A percentile compares a stretch with the other conserved stretches of the same genome.
phyloP scores from a whole-genome alignment of 1,284 basidiomycete genomes.

The Stygiomarasmius scandens region DNA sequence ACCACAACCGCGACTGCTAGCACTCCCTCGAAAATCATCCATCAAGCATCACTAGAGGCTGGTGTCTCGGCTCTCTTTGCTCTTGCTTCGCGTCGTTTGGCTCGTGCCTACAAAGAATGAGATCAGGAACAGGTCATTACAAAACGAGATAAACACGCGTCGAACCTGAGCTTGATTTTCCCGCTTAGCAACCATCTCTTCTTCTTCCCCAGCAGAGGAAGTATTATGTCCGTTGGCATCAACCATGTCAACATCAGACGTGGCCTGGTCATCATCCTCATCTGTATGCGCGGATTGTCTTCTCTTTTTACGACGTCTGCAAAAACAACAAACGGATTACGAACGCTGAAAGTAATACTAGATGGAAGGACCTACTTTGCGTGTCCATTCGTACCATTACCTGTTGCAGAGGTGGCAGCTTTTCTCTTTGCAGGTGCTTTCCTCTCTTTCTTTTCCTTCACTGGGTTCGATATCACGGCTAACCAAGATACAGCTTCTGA shows the following conservation, averaged over 20 bases:
- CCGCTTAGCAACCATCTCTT: constrained; percentile 29
- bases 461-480: constrained; percentile 41
- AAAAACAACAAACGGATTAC: constrained; percentile 4
- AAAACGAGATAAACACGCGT: background rate
- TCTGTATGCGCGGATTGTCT: constrained; percentile 31
- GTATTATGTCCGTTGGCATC: constrained; percentile 22
- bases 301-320: constrained; percentile 36
- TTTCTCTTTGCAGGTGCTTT: constrained; percentile 43
- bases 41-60: constrained; percentile 8
- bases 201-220: constrained; percentile 26
- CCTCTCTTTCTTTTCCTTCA: constrained; percentile 40
- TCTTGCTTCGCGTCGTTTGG: constrained; percentile 13
- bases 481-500: constrained; percentile 62
- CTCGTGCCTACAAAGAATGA: constrained; percentile 11
- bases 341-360: constrained; percentile 10
- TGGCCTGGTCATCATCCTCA: constrained; percentile 21
- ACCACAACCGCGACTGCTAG: too few species aligned
- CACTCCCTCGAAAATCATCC: too few species aligned
- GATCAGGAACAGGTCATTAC: background rate
- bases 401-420: constrained; percentile 32
- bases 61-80: constrained; percentile 10
- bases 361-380: constrained; percentile 39
- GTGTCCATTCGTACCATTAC: constrained; percentile 36
- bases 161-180: constrained; percentile 38
- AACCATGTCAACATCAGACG: constrained; percentile 26